Evolutionary conservation across 2,329 filamentous ascomycete genomes (phyloP).

Genomic region (Aulographum hederae): DNA sequence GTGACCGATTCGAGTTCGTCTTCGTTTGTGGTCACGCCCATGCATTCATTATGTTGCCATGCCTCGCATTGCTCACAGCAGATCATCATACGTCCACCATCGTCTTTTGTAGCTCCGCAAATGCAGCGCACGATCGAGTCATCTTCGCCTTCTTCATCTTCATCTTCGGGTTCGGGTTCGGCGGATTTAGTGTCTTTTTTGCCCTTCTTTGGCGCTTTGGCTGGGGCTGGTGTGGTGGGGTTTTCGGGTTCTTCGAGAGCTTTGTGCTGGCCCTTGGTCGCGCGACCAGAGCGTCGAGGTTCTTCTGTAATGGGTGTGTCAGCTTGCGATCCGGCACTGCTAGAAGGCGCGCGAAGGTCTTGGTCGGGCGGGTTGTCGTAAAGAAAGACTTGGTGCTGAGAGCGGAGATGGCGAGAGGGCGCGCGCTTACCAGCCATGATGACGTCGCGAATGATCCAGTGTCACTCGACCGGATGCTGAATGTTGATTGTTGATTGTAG

Average conservation of each 20-base stretch:
- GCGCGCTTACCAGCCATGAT: conserved; percentile 43
- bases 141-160: conserved; percentile 29
- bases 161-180: conserved; percentile 36
- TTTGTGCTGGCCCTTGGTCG: conserved; percentile 89
- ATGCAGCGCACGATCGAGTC: conserved; percentile 81
- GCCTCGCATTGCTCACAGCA: conserved; percentile 81
- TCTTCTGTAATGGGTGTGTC: conserved; percentile 38
- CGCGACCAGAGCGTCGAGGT: conserved; percentile 82
- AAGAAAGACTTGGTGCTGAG: no score
- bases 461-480: no score
- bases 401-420: no score
- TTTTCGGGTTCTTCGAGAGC: conserved; percentile 32
- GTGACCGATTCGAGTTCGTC: conserved; percentile 45
- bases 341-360: no score
- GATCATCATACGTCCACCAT: conserved; percentile 83
- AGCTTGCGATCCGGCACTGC: no score
- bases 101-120: conserved; percentile 74
- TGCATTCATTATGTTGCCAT: conserved; percentile 96
- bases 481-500: no score
- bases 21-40: conserved; percentile 64
- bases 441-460: conserved; percentile 3
- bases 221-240: conserved; percentile 9
- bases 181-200: conserved; percentile 20
- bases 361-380: no score
- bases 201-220: conserved; percentile 25